Base-by-base conservation (phyloP, 441 rosid species). In the Geranium incanum region DNA sequence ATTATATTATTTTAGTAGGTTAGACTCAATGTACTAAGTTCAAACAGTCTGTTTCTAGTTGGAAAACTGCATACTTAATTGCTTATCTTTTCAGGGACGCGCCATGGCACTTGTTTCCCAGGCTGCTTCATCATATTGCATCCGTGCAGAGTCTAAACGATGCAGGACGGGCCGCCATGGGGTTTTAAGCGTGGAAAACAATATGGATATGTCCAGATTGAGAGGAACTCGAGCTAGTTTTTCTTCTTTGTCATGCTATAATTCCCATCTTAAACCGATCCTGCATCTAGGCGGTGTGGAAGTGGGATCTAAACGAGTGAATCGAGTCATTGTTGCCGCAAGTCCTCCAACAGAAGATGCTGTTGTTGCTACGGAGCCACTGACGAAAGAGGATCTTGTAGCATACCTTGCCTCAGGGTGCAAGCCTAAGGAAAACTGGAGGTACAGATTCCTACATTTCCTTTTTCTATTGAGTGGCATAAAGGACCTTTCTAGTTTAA, bases 291-390 rank as follows among this genome's bases (percentile, higher is more conserved):
- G 72, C 62, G 65, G 66, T 52, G 76, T 38, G 11, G 78, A 77
- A 39, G 9, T 68, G 19, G 78, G 85, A 79, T 76, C 39, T 37
- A 82, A 71, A 75, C 81, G 96, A 84, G 83, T 84, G 36, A 66
- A 74, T 74, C 77, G 50, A 21, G 41, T 83, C 76, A 78, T 85
- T 77, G 93, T 92, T 78, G 89, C 90, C 36, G 97, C 97, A 1
- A 94, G 99, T 55, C 95, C 97, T 79, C 97, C 97, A 1, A 89
- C 89, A 0, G 97, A 94, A 73, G 94, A 92, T 69, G 86, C 90
- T 37, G 88, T 83, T 11, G 77, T 89, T 76, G 84, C 81, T 12
- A 71, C 88, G 0, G 96, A 90, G 69, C 97, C 99, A 13, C 79
- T 95, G 50, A 89, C 91, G 0, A 90, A 87, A 74, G 96, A 90